Evolutionary conservation across 2,329 filamentous ascomycete genomes (phyloP), one percentile per base, ranked within the genome.

Genomic region (Didymella keratinophila): DNA sequence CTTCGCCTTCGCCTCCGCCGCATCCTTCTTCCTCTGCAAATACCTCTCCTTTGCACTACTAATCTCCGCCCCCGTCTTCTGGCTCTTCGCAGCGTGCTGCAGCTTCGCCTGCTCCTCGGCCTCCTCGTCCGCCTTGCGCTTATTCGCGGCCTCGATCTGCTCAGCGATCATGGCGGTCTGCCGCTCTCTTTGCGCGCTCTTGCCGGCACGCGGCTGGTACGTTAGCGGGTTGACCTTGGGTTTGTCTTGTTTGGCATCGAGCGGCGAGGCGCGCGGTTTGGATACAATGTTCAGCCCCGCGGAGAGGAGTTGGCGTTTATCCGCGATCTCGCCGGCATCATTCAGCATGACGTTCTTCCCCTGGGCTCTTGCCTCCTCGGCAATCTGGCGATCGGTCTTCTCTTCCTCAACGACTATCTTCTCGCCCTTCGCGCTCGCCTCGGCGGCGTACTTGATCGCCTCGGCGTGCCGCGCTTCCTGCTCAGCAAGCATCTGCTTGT

Each of bases 311-410:
- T 95, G 88, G n/a, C 91, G 83, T 80, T 93, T 94, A 73, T 96
- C 91, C 25, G 92, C 89, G 1, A 95, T 88, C 71, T 93, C 87
- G 0, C 91, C 91, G 37, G 95, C 91, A 61, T 95, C 91, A 69
- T 94, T 94, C 68, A 94, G 78, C 8, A 87, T 84, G 37, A 95
- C 84, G 79, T 87, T 62, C 80, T 81, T 79, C 25, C 84, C 85
- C 64, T 82, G 86, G 37, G 85, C 83, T 52, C 88, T 89, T 51
- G 92, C 83, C 68, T 91, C 88, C 46, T 80, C 82, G 4, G 89
- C 89, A n/a, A 87, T 69, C 32, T 93, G 85, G 2, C 84, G 84
- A 18, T 88, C 87, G 0, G 81, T 81, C 72, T 85, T 87, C 48
- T 82, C 81, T 52, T 78, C 77, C 23, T 79, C 72, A 2, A 45